These are phyloP conservation scores for Lactifluus volemus DNA, from an alignment of 768 basidiomycete species.

Conservation along the genomic window DNA sequence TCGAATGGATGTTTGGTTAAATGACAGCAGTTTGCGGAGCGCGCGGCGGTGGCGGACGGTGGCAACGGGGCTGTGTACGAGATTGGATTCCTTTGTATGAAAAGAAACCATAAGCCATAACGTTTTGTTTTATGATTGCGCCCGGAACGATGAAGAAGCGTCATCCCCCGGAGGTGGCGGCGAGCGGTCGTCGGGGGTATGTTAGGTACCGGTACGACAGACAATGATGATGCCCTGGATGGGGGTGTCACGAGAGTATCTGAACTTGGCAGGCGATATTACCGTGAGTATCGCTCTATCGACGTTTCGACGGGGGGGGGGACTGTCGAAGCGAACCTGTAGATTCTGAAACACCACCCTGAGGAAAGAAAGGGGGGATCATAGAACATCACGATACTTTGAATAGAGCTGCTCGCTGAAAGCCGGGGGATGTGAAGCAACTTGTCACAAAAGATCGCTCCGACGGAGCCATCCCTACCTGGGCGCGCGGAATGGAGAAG, in stretches of 20 bases:
- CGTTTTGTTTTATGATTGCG: neutral
- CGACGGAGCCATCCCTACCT: neutral
- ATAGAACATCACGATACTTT: conserved; percentile 1
- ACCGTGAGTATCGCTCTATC: conserved; percentile 11
- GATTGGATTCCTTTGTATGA: neutral
- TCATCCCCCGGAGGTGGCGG: neutral
- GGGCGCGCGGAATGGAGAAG: neutral
- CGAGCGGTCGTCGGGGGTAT: neutral
- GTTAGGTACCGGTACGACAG: neutral
- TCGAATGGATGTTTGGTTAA: neutral
- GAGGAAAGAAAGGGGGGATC: conserved; percentile 7
- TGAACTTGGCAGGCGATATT: conserved; percentile 8
- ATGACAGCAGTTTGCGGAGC: neutral
- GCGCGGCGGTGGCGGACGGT: neutral
- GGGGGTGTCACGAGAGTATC: neutral
- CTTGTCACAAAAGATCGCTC: conserved; percentile 3
- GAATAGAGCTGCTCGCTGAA: conserved; percentile 1
- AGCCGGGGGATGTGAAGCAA: conserved; percentile 2
- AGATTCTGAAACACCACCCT: conserved; percentile 11
- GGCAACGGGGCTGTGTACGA: neutral
- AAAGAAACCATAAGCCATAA: neutral
- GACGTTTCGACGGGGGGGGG: neutral
- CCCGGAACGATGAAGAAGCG: neutral
- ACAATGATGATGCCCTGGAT: neutral
- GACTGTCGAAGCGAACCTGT: neutral